Conservation (phyloP, 768 basidiomycete species). For the Sporobolomyces pararoseus region DNA sequence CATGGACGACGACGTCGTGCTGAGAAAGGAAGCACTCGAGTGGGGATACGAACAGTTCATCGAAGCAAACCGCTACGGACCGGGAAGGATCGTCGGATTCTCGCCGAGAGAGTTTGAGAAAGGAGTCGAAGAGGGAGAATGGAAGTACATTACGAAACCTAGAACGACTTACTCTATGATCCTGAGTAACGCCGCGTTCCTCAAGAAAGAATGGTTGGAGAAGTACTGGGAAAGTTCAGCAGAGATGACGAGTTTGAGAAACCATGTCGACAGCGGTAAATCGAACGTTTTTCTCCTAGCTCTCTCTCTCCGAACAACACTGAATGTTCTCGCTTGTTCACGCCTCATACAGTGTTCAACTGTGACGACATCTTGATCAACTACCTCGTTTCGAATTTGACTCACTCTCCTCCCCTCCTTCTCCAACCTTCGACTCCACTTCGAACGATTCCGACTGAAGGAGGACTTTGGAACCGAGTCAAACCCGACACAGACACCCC, state of each 20-base stretch:
- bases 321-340: no score
- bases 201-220: conserved; percentile 33
- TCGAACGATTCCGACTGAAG: conserved; percentile 34
- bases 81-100: conserved; percentile 39
- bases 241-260: conserved; percentile 24
- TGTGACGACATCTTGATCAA: conserved; percentile 45
- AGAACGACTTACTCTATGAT: conserved; percentile 35
- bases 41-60: conserved; percentile 39
- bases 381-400: conserved; percentile 42
- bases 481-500: background rate
- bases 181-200: conserved; percentile 40
- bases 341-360: conserved; percentile 44
- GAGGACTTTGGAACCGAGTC: conserved; percentile 32
- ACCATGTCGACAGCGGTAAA: conserved; percentile 41
- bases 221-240: conserved; percentile 34
- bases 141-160: conserved; percentile 29
- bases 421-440: conserved; percentile 37
- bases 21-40: conserved; percentile 32
- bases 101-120: conserved; percentile 29
- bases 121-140: background rate
- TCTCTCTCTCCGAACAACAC: no score
- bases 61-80: conserved; percentile 6
- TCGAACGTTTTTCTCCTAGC: background rate
- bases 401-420: conserved; percentile 36
- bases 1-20: conserved; percentile 43